Conservation (phyloP, 2,329 filamentous ascomycete genomes). For the Chrysoporthe austroafricana region DNA sequence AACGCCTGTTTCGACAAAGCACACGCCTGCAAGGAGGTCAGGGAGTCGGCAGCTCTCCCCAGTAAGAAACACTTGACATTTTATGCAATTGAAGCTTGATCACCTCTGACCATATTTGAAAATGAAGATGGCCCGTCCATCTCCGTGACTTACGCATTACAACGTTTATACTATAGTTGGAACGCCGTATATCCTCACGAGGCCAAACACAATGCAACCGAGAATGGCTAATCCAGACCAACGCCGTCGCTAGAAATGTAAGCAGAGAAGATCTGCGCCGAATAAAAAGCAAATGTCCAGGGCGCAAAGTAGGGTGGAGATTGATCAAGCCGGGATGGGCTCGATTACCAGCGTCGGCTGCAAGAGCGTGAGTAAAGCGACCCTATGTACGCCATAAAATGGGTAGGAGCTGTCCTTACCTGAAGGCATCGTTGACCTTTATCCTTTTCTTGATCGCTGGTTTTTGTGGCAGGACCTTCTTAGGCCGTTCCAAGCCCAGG, state of each 20-base stretch:
- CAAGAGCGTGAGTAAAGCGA: not conserved
- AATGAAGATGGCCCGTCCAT: not conserved
- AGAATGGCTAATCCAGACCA: not conserved
- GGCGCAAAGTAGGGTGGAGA: not conserved
- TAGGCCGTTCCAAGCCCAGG: conserved; percentile 24
- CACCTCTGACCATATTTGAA: not conserved
- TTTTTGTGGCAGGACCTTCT: conserved; percentile 19
- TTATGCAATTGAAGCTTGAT: not conserved
- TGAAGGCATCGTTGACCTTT: conserved; percentile 28
- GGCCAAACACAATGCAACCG: not conserved
- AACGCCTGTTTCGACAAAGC: not conserved
- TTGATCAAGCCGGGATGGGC: not conserved
- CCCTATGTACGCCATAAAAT: not conserved
- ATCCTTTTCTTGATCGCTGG: conserved; percentile 17
- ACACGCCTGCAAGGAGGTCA: not conserved
- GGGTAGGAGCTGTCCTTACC: conserved; percentile 11
- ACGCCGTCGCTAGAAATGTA: conserved; percentile 9
- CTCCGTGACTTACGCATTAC: not conserved
- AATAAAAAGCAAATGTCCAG: not conserved
- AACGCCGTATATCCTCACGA: not conserved
- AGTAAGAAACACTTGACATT: not conserved
- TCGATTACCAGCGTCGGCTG: conserved; percentile 11
- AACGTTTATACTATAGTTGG: not conserved
- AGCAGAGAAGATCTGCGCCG: not conserved
- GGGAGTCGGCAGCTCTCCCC: not conserved